These are phyloP conservation scores for Tylopilus cervinicoccineus DNA, from an alignment of 768 basidiomycete genomes.

Conservation along the genomic window DNA sequence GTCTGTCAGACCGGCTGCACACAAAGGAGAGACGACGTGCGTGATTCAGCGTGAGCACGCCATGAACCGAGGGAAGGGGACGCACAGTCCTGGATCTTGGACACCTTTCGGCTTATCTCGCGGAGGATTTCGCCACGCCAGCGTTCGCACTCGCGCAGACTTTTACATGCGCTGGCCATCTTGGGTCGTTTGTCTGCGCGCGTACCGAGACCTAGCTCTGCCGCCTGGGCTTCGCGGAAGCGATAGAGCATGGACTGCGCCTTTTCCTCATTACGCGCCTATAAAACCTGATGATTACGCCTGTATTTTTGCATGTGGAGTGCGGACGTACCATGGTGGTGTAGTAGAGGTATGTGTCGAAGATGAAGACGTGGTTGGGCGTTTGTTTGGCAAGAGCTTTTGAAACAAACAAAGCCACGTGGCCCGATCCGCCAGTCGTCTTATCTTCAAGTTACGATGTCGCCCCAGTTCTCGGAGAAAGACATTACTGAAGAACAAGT, in stretches of 20 bases:
- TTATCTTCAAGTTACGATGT: constrained; percentile 10
- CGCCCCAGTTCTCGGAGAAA: constrained; percentile 26
- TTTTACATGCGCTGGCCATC: constrained; percentile 91
- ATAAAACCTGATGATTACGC: neutral
- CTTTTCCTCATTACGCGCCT: constrained; percentile 99
- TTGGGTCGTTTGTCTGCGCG: constrained; percentile 82
- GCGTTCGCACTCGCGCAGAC: constrained; percentile 86
- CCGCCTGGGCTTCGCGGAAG: constrained; percentile 94
- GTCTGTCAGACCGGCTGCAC: constrained; percentile 82
- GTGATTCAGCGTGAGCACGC: neutral
- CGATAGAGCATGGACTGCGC: constrained; percentile 94
- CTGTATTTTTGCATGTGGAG: too few species aligned
- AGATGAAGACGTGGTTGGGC: neutral
- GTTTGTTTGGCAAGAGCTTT: constrained; percentile 26
- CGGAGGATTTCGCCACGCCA: constrained; percentile 95
- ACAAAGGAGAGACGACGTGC: too few species aligned
- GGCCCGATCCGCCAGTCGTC: neutral
- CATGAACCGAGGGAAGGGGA: constrained; percentile 7
- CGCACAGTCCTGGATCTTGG: constrained; percentile 95
- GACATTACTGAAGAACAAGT: constrained; percentile 54
- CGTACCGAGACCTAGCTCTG: constrained; percentile 88
- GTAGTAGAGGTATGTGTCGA: neutral
- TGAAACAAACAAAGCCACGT: constrained; percentile 26
- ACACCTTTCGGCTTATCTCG: constrained; percentile 94
- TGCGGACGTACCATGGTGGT: constrained; percentile 14